Evolutionary conservation across 192 early-diverging fungal genomes (phyloP), one percentile per base, ranked within the genome.

Genomic region (Entomortierella chlamydospora): DNA sequence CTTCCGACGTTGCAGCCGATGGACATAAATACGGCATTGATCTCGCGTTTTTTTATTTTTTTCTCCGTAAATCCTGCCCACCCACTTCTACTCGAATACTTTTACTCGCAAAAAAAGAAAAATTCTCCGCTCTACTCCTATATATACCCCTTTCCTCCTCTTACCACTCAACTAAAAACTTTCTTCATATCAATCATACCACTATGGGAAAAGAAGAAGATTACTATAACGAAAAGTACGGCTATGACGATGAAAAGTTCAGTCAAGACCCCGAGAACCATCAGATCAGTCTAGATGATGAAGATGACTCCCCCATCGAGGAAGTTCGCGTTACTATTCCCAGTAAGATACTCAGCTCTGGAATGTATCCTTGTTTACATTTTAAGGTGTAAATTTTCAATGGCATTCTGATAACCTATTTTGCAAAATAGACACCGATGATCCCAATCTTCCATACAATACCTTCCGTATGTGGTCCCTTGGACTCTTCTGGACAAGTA

Each of bases 281-380:
- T 20, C 30, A 63, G 25, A 64, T 67, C 37, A 39, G 20, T 20
- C 43, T 57, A 7, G 54, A 45, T n/a, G 65, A 68, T 17, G 59
- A 78, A 57, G 53, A 55, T 55, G 53, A 55, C 25, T 55, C 53
- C 8, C 53, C 53, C 17, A 55, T 55, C 17, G 53, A 55, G 25
- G 53, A 55, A 55, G 53, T 55, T 55, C 53, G 53, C n/a, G 53
- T 55, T 31, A 28, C 23, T 20, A 31, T 55, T 11, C 30, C 53
- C 2, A 55, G 53, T 55, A 55, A 47, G 56, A 47, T 22, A 47
- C 45, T 37, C 34, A 37, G 10, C 34, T 37, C 15, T 17, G 15
- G 45, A 47, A 4, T 17, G 20, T 17, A 20, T 55, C 11, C 25
- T 11, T 55, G 45, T 5, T 47, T 47, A 2, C 20, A 9, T 9